Evolutionary conservation across 805 yeast species (phyloP).

Genomic region (Ogataea nonfermentans): DNA sequence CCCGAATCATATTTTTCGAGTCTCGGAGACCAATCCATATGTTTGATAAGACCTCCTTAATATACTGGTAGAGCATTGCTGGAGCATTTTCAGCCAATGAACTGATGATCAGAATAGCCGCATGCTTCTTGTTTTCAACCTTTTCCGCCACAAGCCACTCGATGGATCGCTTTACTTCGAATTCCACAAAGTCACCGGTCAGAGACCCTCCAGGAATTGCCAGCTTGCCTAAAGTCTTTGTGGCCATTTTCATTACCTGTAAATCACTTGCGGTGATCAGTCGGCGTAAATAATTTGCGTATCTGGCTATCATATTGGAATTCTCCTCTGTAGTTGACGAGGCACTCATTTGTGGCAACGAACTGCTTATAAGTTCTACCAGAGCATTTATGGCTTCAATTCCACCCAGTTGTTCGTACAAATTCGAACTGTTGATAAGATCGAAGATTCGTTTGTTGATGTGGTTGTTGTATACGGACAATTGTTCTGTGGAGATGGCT

Average conservation of each 20-base stretch:
- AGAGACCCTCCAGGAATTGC: conserved; percentile 88
- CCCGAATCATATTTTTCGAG: conserved; percentile 66
- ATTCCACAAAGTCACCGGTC: conserved; percentile 90
- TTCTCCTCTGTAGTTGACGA: conserved; percentile 56
- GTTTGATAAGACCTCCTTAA: conserved; percentile 73
- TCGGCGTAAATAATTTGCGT: conserved; percentile 83
- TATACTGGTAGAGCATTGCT: conserved; percentile 72
- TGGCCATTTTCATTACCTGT: conserved; percentile 83
- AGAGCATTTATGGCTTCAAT: conserved; percentile 86
- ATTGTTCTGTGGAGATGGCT: conserved; percentile 69
- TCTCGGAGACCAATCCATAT: conserved; percentile 89
- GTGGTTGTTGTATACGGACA: conserved; percentile 76
- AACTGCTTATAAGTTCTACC: conserved; percentile 76
- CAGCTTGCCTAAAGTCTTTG: conserved; percentile 80
- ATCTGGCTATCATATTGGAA: conserved; percentile 83
- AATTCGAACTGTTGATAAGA: conserved; percentile 70
- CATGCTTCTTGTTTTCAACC: conserved; percentile 83
- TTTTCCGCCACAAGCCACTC: conserved; percentile 92
- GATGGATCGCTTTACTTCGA: conserved; percentile 81
- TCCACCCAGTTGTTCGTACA: conserved; percentile 80
- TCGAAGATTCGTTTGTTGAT: conserved; percentile 87
- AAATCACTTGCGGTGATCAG: conserved; percentile 79
- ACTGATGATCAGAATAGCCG: conserved; percentile 78
- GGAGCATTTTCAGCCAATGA: conserved; percentile 88
- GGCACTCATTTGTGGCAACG: conserved; percentile 37